Evolutionary conservation across 495 filamentous ascomycete genomes (phyloP).

Genomic region (Penicillium taxi): DNA sequence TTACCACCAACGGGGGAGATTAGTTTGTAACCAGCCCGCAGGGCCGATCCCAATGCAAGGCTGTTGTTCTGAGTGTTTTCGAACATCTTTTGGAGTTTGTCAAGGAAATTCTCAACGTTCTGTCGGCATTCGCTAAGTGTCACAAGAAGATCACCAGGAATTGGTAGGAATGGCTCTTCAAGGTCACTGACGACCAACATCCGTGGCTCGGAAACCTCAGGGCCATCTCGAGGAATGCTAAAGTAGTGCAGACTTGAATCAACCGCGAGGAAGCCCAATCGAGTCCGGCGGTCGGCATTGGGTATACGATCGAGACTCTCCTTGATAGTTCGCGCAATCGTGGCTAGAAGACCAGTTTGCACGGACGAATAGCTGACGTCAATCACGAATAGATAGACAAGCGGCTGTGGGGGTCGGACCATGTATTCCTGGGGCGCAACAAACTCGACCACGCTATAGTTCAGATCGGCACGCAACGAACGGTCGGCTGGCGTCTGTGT

Average conservation of each 20-base stretch:
- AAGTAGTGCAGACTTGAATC: constrained; percentile 96
- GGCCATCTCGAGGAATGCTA: constrained; percentile 77
- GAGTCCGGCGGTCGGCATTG: constrained; percentile 87
- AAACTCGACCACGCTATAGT: constrained; percentile 91
- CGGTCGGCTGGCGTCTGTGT: constrained; percentile 83
- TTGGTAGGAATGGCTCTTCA: constrained; percentile 94
- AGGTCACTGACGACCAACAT: constrained; percentile 96
- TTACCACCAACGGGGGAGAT: constrained; percentile 92
- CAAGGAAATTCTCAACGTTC: constrained; percentile 85
- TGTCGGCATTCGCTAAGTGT: constrained; percentile 80
- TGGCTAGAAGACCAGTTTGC: constrained; percentile 87
- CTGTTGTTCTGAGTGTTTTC: constrained; percentile 78
- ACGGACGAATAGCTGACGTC: constrained; percentile 93
- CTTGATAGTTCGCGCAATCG: constrained; percentile 84
- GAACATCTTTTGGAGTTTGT: constrained; percentile 93
- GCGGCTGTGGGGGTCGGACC: constrained; percentile 92
- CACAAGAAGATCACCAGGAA: constrained; percentile 86
- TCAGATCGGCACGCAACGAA: constrained; percentile 83
- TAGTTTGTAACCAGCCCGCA: constrained; percentile 88
- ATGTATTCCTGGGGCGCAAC: constrained; percentile 98
- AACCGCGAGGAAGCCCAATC: constrained; percentile 90
- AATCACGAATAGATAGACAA: constrained; percentile 97
- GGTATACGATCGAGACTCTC: constrained; percentile 96
- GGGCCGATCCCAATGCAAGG: constrained; percentile 87
- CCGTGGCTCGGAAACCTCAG: constrained; percentile 69